Evolutionary conservation across 2,329 filamentous ascomycete genomes (phyloP).

Genomic region (Hypoxylon sp.): DNA sequence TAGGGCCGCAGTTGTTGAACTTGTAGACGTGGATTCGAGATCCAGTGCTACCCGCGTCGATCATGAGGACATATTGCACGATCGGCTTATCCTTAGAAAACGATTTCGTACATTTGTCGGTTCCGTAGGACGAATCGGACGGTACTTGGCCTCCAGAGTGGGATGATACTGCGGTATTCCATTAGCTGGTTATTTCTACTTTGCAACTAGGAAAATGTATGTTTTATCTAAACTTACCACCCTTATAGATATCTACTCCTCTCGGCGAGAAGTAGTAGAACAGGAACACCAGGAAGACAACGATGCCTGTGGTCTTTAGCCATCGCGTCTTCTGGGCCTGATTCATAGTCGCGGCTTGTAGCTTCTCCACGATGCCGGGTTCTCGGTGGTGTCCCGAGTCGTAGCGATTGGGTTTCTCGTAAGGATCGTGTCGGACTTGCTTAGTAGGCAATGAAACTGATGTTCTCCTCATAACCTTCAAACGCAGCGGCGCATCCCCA

Average conservation of each 20-base stretch:
- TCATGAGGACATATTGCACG: conserved; percentile 98
- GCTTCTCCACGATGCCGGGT: conserved; percentile 59
- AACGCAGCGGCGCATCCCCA: conserved; percentile 41
- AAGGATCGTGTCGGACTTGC: conserved; percentile 66
- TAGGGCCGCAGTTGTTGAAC: conserved; percentile 97
- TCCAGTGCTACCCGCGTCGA: conserved; percentile 96
- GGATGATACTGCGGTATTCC: conserved; percentile 34
- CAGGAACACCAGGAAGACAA: conserved; percentile 66
- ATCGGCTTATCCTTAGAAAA: conserved; percentile 89
- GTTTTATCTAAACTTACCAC: conserved; percentile 48
- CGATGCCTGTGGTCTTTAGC: conserved; percentile 70
- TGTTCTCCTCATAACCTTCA: conserved; percentile 67
- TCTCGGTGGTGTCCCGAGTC: conserved; percentile 56
- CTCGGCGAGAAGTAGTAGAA: conserved; percentile 71
- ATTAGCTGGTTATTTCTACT: conserved; percentile 35
- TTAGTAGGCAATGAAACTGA: conserved; percentile 71
- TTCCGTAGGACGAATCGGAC: conserved; percentile 69
- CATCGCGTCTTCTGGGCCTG: conserved; percentile 72
- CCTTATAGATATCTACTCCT: conserved; percentile 63
- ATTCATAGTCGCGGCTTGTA: conserved; percentile 67
- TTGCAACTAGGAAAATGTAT: not conserved
- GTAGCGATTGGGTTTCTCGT: conserved; percentile 73
- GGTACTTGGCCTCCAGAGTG: conserved; percentile 59
- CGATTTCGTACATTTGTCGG: conserved; percentile 81
- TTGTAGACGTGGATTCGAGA: conserved; percentile 98